A percentile compares a stretch with the other conserved stretches of the same genome.
These are phyloP conservation scores for Gossypium stocksii DNA, from an alignment of 345 rosid genomes.

Conservation along the genomic window DNA sequence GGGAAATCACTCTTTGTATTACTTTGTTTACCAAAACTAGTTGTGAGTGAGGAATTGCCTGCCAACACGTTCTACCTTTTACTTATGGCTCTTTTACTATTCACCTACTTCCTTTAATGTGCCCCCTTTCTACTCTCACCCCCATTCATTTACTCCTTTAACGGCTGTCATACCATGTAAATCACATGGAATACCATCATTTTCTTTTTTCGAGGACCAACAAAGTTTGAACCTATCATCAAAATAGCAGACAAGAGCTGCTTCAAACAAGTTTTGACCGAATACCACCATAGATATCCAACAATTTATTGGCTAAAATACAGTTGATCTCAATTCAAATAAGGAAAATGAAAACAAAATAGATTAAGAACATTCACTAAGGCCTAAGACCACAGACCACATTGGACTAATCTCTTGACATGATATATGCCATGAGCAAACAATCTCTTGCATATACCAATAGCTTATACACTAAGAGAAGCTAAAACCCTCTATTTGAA, in stretches of 20 bases:
- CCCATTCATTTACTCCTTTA: too few relatives aligned
- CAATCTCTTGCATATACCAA: neutral
- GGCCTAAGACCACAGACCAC: neutral
- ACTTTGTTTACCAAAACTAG: neutral
- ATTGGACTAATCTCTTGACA: neutral
- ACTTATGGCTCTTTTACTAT: neutral
- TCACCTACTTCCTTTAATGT: neutral
- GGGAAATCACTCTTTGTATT: neutral
- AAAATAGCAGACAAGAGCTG: too few relatives aligned
- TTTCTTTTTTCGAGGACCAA: too few relatives aligned
- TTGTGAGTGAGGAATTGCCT: neutral
- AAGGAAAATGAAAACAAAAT: neutral
- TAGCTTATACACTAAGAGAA: neutral
- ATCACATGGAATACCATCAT: too few relatives aligned
- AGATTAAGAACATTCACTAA: neutral
- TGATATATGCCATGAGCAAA: neutral
- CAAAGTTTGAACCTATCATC: too few relatives aligned
- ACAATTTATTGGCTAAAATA: neutral
- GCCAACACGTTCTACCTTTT: neutral
- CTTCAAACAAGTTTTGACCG: too few relatives aligned
- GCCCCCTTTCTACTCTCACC: neutral
- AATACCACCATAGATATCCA: neutral
- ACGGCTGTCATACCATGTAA: too few relatives aligned
- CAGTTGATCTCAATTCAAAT: neutral
- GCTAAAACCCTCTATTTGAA: neutral